Evolutionary conservation across 306 rosid genomes (phyloP).

Genomic region (Pueraria montana): DNA sequence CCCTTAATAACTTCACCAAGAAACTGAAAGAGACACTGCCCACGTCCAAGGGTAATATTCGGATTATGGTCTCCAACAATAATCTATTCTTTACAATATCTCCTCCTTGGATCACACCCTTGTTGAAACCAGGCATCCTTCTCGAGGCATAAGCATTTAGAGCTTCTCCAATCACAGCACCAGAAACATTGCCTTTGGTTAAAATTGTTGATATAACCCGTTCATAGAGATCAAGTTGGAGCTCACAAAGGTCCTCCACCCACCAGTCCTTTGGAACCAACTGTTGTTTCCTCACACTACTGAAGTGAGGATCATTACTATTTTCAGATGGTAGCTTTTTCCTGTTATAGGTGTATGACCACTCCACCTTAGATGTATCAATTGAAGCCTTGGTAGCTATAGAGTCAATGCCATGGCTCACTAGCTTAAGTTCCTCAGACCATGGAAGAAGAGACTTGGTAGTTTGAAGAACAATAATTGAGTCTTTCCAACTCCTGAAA

Average conservation of each 20-base stretch:
- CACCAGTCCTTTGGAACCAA: slow-evolving; percentile 96
- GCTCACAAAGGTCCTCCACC: slow-evolving; percentile 96
- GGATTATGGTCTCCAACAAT: slow-evolving; percentile 72
- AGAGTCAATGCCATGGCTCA: slow-evolving; percentile 85
- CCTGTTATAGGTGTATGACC: slow-evolving; percentile 93
- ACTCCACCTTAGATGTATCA: slow-evolving; percentile 87
- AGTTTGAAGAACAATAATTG: slow-evolving; percentile 90
- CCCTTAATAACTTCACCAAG: slow-evolving; percentile 72
- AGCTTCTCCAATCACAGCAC: slow-evolving; percentile 81
- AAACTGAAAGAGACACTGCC: slow-evolving; percentile 72
- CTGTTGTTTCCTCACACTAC: slow-evolving; percentile 74
- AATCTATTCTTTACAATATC: slow-evolving; percentile 66
- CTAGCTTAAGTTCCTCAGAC: slow-evolving; percentile 91
- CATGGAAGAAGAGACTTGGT: slow-evolving; percentile 85
- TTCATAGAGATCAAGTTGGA: slow-evolving; percentile 85
- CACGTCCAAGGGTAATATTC: slow-evolving; percentile 66
- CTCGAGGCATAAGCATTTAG: slow-evolving; percentile 77
- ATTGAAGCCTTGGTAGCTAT: slow-evolving; percentile 92
- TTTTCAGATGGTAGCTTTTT: slow-evolving; percentile 84
- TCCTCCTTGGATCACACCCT: slow-evolving; percentile 74
- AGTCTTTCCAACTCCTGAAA: slow-evolving; percentile 96
- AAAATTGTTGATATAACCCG: slow-evolving; percentile 67
- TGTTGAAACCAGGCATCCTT: slow-evolving; percentile 75
- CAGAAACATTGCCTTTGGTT: slow-evolving; percentile 66
- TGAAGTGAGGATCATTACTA: slow-evolving; percentile 75